Conservation (phyloP, 2,329 filamentous ascomycete species). For the Ophidiomyces ophidiicola region DNA sequence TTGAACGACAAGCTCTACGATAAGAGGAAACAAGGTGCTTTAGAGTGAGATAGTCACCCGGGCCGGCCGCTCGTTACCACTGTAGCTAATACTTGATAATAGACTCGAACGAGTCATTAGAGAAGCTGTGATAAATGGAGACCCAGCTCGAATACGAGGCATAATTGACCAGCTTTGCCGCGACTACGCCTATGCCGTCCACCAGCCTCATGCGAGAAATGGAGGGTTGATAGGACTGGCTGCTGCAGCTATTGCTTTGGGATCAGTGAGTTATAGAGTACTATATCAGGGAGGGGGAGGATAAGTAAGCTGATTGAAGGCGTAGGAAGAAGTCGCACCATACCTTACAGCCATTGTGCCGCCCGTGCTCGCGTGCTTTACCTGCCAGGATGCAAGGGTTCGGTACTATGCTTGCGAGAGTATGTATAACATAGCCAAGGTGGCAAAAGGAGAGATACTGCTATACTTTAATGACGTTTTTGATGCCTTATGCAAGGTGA, state of each 20-base stretch:
- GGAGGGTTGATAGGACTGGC: slow-evolving; percentile 91
- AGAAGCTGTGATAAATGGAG: slow-evolving; percentile 62
- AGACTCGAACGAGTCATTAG: slow-evolving; percentile 86
- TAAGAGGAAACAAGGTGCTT: slow-evolving; percentile 87
- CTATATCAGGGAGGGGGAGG: background rate
- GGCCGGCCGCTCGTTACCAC: background rate
- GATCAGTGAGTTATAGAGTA: slow-evolving; percentile 53
- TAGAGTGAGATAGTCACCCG: slow-evolving; percentile 57
- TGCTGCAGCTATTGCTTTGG: slow-evolving; percentile 88
- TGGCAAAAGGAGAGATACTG: slow-evolving; percentile 93
- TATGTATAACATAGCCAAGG: slow-evolving; percentile 99
- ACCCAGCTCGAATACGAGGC: slow-evolving; percentile 67
- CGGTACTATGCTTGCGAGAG: slow-evolving; percentile 98
- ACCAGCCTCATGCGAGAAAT: slow-evolving; percentile 92
- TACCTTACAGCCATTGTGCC: slow-evolving; percentile 92
- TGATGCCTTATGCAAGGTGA: slow-evolving; percentile 87
- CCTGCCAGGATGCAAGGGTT: slow-evolving; percentile 92
- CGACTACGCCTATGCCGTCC: slow-evolving; percentile 93
- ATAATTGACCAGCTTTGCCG: slow-evolving; percentile 95
- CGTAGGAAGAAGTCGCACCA: slow-evolving; percentile 66
- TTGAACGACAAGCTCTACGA: slow-evolving; percentile 98
- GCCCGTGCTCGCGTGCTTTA: slow-evolving; percentile 92
- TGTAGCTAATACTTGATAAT: slow-evolving; percentile 1
- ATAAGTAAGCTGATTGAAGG: slow-evolving; percentile 4
- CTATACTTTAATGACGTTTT: slow-evolving; percentile 98